Conservation (phyloP, 1,139 yeast species). For the Suhomyces maxii region DNA sequence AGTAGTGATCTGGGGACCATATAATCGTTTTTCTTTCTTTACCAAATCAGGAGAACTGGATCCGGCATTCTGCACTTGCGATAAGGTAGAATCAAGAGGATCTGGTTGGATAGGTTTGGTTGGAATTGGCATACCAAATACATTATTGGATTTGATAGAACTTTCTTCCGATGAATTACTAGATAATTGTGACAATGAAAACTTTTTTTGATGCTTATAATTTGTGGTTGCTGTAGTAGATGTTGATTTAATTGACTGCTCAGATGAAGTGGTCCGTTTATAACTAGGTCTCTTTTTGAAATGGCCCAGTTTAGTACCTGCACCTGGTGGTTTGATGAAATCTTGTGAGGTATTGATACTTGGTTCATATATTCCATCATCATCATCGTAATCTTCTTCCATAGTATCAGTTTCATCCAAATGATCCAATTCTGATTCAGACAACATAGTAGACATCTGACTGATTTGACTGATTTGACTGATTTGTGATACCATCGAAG, state of each 20-base stretch:
- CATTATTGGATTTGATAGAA: constrained; percentile 14
- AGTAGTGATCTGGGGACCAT: constrained; percentile 6
- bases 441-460: constrained; percentile 54
- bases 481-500: constrained; percentile 64
- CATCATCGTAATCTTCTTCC: constrained; percentile 42
- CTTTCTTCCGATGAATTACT: constrained; percentile 45
- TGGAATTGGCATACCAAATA: constrained; percentile 19
- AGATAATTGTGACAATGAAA: constrained; percentile 36
- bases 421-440: constrained; percentile 46
- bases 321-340: constrained; percentile 3
- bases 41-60: constrained; percentile 23
- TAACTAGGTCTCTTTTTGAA: constrained; percentile 33
- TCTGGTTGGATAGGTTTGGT: constrained; percentile 11
- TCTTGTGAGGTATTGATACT: constrained; percentile 33
- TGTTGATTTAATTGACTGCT: constrained; percentile 36
- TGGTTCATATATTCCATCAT: constrained; percentile 36
- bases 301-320: not conserved
- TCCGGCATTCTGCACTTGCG: constrained; percentile 16
- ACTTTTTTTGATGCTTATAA: constrained; percentile 24
- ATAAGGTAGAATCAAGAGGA: constrained; percentile 11
- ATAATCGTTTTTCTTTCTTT: constrained; percentile 18
- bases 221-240: constrained; percentile 30
- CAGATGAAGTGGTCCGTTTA: constrained; percentile 38
- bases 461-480: constrained; percentile 57
- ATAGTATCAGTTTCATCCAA: constrained; percentile 48